phyloP scores from a whole-genome alignment of 2,329 filamentous ascomycete species.

The Ophiostoma sp. region DNA sequence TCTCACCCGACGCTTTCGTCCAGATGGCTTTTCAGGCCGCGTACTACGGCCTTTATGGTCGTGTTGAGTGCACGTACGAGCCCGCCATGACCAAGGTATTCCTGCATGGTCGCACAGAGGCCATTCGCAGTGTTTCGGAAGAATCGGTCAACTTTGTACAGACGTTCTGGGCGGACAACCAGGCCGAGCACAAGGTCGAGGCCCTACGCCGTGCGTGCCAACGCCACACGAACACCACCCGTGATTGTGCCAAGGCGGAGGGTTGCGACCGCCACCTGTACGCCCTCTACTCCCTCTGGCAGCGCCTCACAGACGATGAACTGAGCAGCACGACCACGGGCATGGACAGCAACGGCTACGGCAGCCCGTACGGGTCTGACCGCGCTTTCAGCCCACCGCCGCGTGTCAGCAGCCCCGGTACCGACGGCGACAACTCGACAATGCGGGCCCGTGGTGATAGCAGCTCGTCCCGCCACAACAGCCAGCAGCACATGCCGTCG shows the following conservation, averaged over 20 bases:
- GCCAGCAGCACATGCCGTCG: constrained; percentile 57
- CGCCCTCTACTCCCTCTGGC: constrained; percentile 92
- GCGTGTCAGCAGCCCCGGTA: constrained; percentile 20
- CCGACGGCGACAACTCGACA: constrained; percentile 3
- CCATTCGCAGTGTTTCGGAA: constrained; percentile 79
- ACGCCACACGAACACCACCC: constrained; percentile 77
- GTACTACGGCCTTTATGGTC: constrained; percentile 94
- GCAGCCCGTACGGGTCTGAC: constrained; percentile 38
- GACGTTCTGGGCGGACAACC: constrained; percentile 92
- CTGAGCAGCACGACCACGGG: constrained; percentile 49
- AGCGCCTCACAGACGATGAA: constrained; percentile 78
- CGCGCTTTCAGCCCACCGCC: constrained; percentile 61
- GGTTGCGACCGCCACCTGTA: constrained; percentile 94
- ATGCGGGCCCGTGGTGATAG: constrained; percentile 30
- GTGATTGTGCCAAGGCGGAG: constrained; percentile 82
- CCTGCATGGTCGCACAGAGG: constrained; percentile 91
- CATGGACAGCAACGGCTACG: constrained; percentile 32
- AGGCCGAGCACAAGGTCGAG: constrained; percentile 79
- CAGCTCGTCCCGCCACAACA: constrained; percentile 29
- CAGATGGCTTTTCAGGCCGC: constrained; percentile 99
- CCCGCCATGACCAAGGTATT: constrained; percentile 97
- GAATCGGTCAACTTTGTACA: constrained; percentile 87
- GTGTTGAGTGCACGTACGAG: constrained; percentile 93
- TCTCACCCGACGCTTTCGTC: constrained; percentile 95
- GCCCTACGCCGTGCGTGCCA: constrained; percentile 80